phyloP scores from a whole-genome alignment of 345 rosid genomes.

The Dovyalis caffra region DNA sequence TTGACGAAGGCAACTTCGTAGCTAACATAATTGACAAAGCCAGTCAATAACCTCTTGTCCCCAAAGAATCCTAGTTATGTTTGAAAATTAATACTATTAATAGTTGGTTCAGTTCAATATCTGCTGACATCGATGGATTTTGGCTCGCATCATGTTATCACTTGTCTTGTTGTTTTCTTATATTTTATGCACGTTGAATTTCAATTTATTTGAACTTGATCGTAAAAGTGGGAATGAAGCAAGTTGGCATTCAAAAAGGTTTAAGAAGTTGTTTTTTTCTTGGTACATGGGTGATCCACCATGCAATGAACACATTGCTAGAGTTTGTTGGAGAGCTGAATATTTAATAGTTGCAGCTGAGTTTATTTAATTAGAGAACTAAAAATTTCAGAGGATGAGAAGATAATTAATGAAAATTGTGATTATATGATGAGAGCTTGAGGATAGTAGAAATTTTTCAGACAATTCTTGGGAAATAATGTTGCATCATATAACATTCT shows the following conservation, averaged over 20 bases:
- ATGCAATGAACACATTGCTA: background rate
- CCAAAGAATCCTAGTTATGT: background rate
- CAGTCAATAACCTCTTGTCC: background rate
- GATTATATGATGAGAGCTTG: too few relatives aligned
- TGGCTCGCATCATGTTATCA: background rate
- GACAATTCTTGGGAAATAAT: background rate
- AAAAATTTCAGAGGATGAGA: too few relatives aligned
- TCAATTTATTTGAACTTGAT: background rate
- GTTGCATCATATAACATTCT: background rate
- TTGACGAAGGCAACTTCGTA: background rate
- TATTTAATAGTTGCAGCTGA: background rate
- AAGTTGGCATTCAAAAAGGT: background rate
- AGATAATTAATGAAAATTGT: too few relatives aligned
- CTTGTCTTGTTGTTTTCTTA: background rate
- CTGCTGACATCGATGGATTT: background rate
- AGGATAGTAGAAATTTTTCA: too few relatives aligned
- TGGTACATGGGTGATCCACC: constrained; percentile 28
- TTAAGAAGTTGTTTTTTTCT: background rate
- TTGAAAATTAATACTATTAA: background rate
- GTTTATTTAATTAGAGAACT: background rate
- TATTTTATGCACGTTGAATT: background rate
- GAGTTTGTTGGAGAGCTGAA: constrained; percentile 11
- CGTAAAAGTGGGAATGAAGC: background rate
- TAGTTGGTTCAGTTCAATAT: background rate
- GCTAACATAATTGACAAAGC: background rate